Percentiles rank a stretch among this genome's conserved stretches.
Conservation (phyloP, 2,329 filamentous ascomycete species). For the Aspergillus brunneoviolaceus region DNA sequence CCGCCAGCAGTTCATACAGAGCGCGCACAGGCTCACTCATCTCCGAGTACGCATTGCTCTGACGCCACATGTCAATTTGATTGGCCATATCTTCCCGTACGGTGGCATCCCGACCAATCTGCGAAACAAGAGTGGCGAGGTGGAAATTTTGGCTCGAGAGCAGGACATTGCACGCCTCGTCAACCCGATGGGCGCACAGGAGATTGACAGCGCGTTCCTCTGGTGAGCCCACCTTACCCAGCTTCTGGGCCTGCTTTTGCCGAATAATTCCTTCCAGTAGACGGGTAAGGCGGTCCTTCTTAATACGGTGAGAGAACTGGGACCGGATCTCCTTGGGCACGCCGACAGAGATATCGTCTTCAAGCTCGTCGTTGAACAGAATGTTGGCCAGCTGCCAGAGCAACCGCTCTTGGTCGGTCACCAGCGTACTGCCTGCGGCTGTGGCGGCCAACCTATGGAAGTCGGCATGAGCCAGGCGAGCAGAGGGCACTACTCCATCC, state of each 20-base stretch:
- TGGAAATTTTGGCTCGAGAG: conserved; percentile 75
- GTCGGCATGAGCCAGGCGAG: conserved; percentile 34
- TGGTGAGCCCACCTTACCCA: conserved; percentile 61
- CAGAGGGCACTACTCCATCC: conserved; percentile 59
- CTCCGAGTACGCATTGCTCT: conserved; percentile 80
- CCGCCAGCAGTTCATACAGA: conserved; percentile 84
- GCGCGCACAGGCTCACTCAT: conserved; percentile 81
- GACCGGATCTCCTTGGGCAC: conserved; percentile 41
- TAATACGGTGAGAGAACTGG: conserved; percentile 46
- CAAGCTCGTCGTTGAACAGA: conserved; percentile 71
- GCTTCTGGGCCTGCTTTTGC: conserved; percentile 66
- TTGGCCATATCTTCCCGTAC: conserved; percentile 72
- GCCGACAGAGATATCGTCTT: conserved; percentile 46
- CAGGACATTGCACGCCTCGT: conserved; percentile 79
- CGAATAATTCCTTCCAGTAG: conserved; percentile 48
- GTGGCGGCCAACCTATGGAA: conserved; percentile 34
- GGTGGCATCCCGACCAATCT: conserved; percentile 71
- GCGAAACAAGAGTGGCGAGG: conserved; percentile 78
- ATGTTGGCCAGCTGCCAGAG: conserved; percentile 86
- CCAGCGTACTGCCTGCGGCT: conserved; percentile 24
- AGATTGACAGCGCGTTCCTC: conserved; percentile 84
- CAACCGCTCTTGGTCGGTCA: conserved; percentile 38
- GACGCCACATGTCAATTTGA: conserved; percentile 82
- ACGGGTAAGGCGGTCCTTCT: conserved; percentile 48
- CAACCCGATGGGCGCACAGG: conserved; percentile 74